Evolutionary conservation across 2,329 filamentous ascomycete genomes (phyloP).

Genomic region (Scedosporium boydii): DNA sequence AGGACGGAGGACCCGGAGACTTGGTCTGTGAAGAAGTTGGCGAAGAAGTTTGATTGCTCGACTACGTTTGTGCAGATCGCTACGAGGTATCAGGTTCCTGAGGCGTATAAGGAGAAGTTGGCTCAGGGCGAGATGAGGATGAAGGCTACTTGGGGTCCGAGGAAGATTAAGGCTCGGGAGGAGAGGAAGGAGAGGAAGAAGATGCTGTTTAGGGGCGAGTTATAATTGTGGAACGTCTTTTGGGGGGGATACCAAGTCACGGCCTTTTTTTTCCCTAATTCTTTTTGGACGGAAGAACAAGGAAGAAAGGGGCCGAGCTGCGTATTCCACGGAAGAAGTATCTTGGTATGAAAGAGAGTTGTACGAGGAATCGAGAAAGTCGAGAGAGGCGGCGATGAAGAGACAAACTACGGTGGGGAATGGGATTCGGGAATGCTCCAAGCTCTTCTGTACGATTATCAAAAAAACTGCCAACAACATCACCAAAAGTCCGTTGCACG

Average conservation of each 20-base stretch:
- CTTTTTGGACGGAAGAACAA: too few relatives aligned
- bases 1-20: constrained; percentile 40
- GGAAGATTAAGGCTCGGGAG: constrained; percentile 41
- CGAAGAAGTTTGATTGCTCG: constrained; percentile 46
- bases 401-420: background rate
- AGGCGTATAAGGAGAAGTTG: constrained; percentile 37
- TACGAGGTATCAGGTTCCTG: constrained; percentile 30
- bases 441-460: constrained; percentile 1
- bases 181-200: constrained; percentile 44
- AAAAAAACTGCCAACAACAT: constrained; percentile 3
- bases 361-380: too few relatives aligned
- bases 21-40: constrained; percentile 46
- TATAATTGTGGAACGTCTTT: constrained; percentile 24
- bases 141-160: constrained; percentile 48
- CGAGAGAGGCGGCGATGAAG: background rate
- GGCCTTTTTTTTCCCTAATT: background rate
- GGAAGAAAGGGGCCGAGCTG: too few relatives aligned
- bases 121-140: constrained; percentile 35
- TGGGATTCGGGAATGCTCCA: background rate
- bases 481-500: constrained; percentile 4
- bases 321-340: too few relatives aligned
- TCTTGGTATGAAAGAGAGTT: too few relatives aligned
- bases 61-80: constrained; percentile 49
- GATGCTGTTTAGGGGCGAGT: constrained; percentile 41
- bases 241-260: background rate